These are phyloP conservation scores for Hypoxylon lenormandii DNA, from an alignment of 495 filamentous ascomycete species.

Conservation along the genomic window DNA sequence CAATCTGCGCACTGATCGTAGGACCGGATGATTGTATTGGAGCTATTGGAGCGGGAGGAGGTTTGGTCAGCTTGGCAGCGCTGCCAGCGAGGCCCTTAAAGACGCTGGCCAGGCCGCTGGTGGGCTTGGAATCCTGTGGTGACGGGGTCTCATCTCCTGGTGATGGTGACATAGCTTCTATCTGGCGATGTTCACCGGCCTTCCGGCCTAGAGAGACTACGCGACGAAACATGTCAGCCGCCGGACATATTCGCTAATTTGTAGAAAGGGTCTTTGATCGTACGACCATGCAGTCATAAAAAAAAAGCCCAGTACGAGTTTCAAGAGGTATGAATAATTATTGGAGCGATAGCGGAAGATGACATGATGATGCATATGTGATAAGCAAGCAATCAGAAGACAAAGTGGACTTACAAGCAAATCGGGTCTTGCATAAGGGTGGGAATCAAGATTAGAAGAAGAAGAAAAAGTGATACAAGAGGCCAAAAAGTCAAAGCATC, in stretches of 20 bases:
- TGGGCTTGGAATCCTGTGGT: conserved; percentile 59
- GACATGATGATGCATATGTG: conserved; percentile 24
- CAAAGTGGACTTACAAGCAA: conserved; percentile 42
- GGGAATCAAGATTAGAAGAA: conserved; percentile 22
- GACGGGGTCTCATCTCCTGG: conserved; percentile 66
- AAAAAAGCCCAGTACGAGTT: conserved; percentile 1
- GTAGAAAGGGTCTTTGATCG: conserved; percentile 15
- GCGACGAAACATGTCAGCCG: conserved; percentile 60
- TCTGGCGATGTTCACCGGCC: conserved; percentile 53
- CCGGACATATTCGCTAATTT: conserved; percentile 10
- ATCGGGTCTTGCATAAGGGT: conserved; percentile 49
- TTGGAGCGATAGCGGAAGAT: conserved; percentile 33
- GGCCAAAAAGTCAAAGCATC: conserved; percentile 28
- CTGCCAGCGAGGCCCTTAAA: conserved; percentile 67
- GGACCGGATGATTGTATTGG: conserved; percentile 50
- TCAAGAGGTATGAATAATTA: conserved; percentile 16
- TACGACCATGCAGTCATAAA: background rate
- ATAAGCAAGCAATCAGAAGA: conserved; percentile 37
- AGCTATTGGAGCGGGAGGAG: conserved; percentile 54
- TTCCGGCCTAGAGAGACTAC: conserved; percentile 60
- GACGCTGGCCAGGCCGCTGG: conserved; percentile 66
- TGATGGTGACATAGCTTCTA: conserved; percentile 67
- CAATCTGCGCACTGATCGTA: conserved; percentile 46
- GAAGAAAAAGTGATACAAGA: conserved; percentile 34
- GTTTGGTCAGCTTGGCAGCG: conserved; percentile 57